Conservation (phyloP, 169 alveolate genomes). For the Perkinsus olseni region DNA sequence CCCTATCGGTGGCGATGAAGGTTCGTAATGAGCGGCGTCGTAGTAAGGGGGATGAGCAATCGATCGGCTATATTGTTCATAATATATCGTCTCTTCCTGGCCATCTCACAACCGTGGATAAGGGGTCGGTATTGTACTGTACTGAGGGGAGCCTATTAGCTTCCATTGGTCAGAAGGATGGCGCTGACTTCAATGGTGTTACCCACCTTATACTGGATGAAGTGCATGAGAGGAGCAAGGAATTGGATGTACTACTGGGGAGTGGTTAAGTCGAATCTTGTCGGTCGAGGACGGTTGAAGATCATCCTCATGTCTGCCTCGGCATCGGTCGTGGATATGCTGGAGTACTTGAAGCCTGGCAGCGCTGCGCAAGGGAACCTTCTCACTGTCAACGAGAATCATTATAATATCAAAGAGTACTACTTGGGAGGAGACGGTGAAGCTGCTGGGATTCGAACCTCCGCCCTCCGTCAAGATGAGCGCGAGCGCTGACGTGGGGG, state of each 20-base stretch:
- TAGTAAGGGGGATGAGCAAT: constrained; percentile 36
- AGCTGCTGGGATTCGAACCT: background rate
- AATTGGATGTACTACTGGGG: constrained; percentile 58
- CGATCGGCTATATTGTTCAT: background rate
- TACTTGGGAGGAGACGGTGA: background rate
- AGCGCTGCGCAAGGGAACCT: background rate
- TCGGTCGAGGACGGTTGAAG: constrained; percentile 43
- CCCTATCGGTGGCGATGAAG: constrained; percentile 11
- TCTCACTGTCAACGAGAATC: background rate
- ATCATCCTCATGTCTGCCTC: constrained; percentile 67
- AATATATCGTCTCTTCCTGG: background rate
- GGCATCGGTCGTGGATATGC: constrained; percentile 43
- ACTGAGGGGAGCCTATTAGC: background rate
- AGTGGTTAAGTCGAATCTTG: constrained; percentile 42
- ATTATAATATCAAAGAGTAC: background rate
- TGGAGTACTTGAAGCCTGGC: constrained; percentile 27
- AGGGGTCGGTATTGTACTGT: background rate
- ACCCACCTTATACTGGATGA: constrained; percentile 57
- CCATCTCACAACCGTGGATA: background rate
- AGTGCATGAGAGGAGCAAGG: constrained; percentile 64
- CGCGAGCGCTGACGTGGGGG: background rate
- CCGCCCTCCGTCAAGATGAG: background rate
- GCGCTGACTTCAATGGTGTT: background rate
- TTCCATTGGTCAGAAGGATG: background rate
- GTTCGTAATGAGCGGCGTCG: constrained; percentile 17